These are phyloP conservation scores for Zygnema cylindricum DNA, from an alignment of 139 green algal genomes.

Conservation along the genomic window DNA sequence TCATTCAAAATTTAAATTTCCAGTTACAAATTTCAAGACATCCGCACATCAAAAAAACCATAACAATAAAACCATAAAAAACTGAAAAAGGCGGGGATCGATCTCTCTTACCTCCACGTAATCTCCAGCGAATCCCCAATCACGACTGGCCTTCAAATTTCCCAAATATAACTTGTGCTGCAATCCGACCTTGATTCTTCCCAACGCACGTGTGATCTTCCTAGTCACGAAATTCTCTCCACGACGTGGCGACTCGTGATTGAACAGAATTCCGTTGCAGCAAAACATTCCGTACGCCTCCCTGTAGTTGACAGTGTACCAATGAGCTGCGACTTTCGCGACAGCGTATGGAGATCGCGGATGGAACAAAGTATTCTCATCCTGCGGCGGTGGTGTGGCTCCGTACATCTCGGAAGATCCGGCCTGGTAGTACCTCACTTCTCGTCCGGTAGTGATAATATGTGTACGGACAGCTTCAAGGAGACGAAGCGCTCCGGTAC, in stretches of 20 bases:
- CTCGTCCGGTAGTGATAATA: constrained; percentile 48
- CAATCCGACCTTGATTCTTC: constrained; percentile 69
- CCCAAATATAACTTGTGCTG: constrained; percentile 72
- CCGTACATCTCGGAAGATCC: constrained; percentile 82
- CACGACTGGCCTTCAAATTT: constrained; percentile 80
- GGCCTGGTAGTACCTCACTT: constrained; percentile 77
- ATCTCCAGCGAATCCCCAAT: constrained; percentile 83
- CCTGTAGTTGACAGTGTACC: constrained; percentile 79
- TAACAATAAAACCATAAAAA: no score
- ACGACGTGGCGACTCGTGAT: constrained; percentile 80
- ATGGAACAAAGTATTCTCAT: constrained; percentile 77
- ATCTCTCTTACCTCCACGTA: constrained; percentile 70
- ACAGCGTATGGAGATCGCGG: constrained; percentile 81
- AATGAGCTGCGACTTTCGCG: constrained; percentile 79
- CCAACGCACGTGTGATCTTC: constrained; percentile 70
- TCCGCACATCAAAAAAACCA: no score
- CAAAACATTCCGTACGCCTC: constrained; percentile 80
- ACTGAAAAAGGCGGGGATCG: no score
- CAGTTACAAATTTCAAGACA: no score
- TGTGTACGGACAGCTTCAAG: constrained; percentile 75
- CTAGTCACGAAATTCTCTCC: constrained; percentile 84
- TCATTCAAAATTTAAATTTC: no score
- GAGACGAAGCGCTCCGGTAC: constrained; percentile 67
- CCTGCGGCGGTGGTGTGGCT: constrained; percentile 77
- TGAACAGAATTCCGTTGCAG: constrained; percentile 86